phyloP scores from a whole-genome alignment of 768 basidiomycete genomes.

The Omphalotus guepiniiformis region DNA sequence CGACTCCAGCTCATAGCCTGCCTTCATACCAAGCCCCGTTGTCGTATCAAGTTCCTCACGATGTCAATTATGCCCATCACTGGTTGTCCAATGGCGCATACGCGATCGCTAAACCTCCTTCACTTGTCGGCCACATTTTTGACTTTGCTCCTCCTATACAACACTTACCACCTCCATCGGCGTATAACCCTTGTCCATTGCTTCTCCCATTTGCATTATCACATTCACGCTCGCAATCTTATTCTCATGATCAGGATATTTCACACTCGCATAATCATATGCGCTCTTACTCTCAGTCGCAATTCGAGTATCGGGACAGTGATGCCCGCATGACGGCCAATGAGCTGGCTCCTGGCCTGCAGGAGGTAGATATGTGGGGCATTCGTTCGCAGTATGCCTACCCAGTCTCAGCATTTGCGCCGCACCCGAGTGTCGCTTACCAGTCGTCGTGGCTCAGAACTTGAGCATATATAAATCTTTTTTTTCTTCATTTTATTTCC shows the following conservation, averaged over 20 bases:
- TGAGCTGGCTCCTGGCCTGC: slow-evolving; percentile 30
- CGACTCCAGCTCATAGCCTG: slow-evolving; percentile 34
- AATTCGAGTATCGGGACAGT: slow-evolving; percentile 48
- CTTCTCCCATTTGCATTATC: slow-evolving; percentile 31
- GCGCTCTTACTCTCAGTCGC: slow-evolving; percentile 58
- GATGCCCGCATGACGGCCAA: slow-evolving; percentile 41
- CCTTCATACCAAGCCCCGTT: slow-evolving; percentile 28
- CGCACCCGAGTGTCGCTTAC: slow-evolving; percentile 38
- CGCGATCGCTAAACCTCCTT: slow-evolving; percentile 33
- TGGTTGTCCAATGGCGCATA: slow-evolving; percentile 35
- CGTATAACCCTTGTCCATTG: slow-evolving; percentile 36
- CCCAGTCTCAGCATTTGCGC: slow-evolving; percentile 38
- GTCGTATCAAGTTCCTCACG: slow-evolving; percentile 29
- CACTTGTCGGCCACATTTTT: slow-evolving; percentile 30
- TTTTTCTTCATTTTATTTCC: slow-evolving; percentile 19
- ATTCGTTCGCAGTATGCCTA: slow-evolving; percentile 36
- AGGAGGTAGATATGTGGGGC: slow-evolving; percentile 41
- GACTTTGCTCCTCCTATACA: slow-evolving; percentile 29
- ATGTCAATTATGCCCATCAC: slow-evolving; percentile 32
- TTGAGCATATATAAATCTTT: slow-evolving; percentile 24
- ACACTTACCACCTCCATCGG: slow-evolving; percentile 24
- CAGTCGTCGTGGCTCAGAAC: slow-evolving; percentile 49
- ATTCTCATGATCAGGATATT: slow-evolving; percentile 47
- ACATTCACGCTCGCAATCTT: slow-evolving; percentile 55
- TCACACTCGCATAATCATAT: slow-evolving; percentile 42